Percentiles rank a stretch among this genome's conserved stretches.
phyloP scores from a whole-genome alignment of 306 rosid species.

The Oxytropis ochrocephala region DNA sequence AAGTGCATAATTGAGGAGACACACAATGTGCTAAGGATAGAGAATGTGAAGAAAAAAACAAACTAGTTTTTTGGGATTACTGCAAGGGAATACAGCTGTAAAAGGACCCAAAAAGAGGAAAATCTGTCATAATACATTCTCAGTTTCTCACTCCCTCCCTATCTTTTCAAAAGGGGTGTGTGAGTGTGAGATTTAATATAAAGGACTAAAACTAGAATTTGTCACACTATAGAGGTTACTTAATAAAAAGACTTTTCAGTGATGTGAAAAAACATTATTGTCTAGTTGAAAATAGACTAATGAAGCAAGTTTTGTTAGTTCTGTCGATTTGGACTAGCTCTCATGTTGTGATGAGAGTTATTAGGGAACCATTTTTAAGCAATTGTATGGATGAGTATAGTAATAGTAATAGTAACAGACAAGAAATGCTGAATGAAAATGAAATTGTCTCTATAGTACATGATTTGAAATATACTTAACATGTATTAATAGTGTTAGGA shows the following conservation, averaged over 20 bases:
- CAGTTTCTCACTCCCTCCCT: neutral
- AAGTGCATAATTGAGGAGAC: constrained; percentile 52
- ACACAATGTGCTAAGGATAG: constrained; percentile 46
- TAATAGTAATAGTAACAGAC: neutral
- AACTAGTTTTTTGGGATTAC: constrained; percentile 18
- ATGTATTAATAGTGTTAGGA: neutral
- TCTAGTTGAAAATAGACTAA: constrained; percentile 28
- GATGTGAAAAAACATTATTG: constrained; percentile 9
- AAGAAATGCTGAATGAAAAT: constrained; percentile 19
- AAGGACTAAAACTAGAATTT: constrained; percentile 1
- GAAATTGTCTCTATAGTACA: constrained; percentile 13
- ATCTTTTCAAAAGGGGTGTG: constrained; percentile 11
- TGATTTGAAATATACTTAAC: neutral
- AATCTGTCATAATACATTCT: constrained; percentile 36
- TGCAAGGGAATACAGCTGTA: constrained; percentile 55
- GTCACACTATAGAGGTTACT: neutral
- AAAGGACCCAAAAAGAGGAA: constrained; percentile 37
- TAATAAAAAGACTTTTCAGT: constrained; percentile 2
- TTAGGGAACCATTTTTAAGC: constrained; percentile 4
- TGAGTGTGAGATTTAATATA: no score
- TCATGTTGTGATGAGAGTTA: neutral
- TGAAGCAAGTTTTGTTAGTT: constrained; percentile 12
- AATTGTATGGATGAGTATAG: neutral
- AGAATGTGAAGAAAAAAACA: constrained; percentile 44
- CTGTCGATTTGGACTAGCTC: constrained; percentile 14